phyloP scores from a whole-genome alignment of 441 rosid genomes.

The Bocquillonia castaneifolia region DNA sequence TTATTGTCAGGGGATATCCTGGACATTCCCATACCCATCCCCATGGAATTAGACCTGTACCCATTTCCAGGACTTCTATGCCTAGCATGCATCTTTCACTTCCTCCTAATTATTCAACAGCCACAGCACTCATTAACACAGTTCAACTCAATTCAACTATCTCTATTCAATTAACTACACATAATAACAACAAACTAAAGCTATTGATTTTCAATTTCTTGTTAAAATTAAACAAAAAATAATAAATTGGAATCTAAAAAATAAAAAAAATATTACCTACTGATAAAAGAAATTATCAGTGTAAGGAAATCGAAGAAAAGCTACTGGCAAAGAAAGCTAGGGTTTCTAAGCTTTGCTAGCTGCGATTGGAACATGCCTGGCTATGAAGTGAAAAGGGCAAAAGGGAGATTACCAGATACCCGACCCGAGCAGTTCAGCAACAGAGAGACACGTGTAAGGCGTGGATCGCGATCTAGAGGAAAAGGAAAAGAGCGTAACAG shows the following conservation, averaged over 20 bases:
- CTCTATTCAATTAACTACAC: too few species aligned
- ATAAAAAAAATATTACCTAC: too few species aligned
- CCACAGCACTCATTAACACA: not conserved
- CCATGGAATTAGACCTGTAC: slow-evolving; percentile 63
- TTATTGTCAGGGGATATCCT: slow-evolving; percentile 66
- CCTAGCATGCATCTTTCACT: slow-evolving; percentile 63
- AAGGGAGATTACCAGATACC: too few species aligned
- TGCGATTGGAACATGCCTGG: not conserved
- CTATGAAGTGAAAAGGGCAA: not conserved
- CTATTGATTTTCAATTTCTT: too few species aligned
- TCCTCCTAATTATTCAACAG: not conserved
- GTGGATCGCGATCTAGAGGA: not conserved
- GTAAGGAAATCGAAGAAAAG: not conserved
- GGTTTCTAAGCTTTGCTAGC: not conserved
- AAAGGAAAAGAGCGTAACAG: not conserved
- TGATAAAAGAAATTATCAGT: not conserved
- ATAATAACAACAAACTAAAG: too few species aligned
- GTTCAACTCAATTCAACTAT: too few species aligned
- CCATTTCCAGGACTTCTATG: slow-evolving; percentile 89
- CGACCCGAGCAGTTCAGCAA: not conserved
- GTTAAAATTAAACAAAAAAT: too few species aligned
- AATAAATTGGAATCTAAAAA: too few species aligned
- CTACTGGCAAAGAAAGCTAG: not conserved
- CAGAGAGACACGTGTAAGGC: too few species aligned
- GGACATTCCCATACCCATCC: slow-evolving; percentile 47